Conservation (phyloP, 177 flowering plant genomes). For the Vitis hybrid region DNA sequence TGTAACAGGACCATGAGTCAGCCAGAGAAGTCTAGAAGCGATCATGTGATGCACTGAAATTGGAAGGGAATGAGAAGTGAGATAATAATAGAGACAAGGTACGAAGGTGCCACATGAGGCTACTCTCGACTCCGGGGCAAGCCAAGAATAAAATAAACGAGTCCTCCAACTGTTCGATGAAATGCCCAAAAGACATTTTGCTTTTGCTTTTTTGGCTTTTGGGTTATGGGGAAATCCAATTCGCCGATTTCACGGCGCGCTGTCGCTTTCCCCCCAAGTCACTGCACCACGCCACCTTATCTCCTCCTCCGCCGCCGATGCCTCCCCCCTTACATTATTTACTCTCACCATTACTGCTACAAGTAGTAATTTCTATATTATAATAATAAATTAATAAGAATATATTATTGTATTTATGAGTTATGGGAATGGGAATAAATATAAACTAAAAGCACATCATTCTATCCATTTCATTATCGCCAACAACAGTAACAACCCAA, state of each 20-base stretch:
- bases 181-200: constrained; percentile 4
- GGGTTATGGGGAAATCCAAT: neutral
- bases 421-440: too few relatives aligned
- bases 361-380: too few relatives aligned
- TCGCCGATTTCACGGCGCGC: constrained; percentile 18
- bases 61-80: too few relatives aligned
- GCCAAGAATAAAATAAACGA: neutral
- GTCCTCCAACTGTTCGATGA: constrained; percentile 7
- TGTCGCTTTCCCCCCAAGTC: constrained; percentile 9
- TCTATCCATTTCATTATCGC: neutral
- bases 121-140: too few relatives aligned
- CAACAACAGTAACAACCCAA: constrained; percentile 1
- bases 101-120: too few relatives aligned
- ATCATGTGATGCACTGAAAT: too few relatives aligned
- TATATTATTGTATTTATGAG: too few relatives aligned
- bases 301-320: constrained; percentile 8
- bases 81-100: too few relatives aligned
- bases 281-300: constrained; percentile 12
- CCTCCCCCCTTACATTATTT: neutral
- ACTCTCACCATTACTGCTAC: too few relatives aligned
- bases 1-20: too few relatives aligned
- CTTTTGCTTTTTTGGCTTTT: neutral
- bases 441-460: neutral
- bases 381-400: too few relatives aligned
- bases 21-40: too few relatives aligned